These are phyloP conservation scores for Mycena capillaripes DNA, from an alignment of 768 basidiomycete genomes.

Conservation along the genomic window DNA sequence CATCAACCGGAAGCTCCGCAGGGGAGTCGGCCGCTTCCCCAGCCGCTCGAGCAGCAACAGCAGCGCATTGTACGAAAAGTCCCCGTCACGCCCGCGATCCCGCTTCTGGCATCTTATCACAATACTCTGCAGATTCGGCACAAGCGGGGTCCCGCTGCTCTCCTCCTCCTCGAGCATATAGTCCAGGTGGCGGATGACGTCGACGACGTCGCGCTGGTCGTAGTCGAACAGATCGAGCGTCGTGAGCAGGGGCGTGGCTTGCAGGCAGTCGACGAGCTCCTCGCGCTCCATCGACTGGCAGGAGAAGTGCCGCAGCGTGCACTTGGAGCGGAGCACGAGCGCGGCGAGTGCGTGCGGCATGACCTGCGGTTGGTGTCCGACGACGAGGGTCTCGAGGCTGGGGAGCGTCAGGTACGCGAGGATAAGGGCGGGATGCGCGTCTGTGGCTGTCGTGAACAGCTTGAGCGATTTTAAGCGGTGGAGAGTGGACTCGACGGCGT, in stretches of 20 bases:
- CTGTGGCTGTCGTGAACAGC: not conserved
- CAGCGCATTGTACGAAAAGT: constrained; percentile 18
- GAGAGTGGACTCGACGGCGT: not conserved
- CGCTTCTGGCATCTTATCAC: not conserved
- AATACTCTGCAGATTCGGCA: constrained; percentile 10
- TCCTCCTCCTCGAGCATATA: not conserved
- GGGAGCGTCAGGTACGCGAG: constrained; percentile 1
- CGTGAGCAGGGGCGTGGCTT: not conserved
- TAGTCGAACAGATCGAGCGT: constrained; percentile 15
- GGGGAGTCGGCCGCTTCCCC: not conserved
- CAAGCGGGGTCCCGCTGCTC: not conserved
- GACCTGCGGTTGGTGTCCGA: not conserved
- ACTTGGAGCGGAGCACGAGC: not conserved
- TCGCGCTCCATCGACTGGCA: not conserved
- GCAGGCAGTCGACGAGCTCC: not conserved
- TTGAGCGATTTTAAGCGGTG: constrained; percentile 8
- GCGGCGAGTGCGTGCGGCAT: not conserved
- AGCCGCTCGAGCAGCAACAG: not conserved
- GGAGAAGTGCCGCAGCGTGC: not conserved
- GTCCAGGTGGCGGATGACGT: constrained; percentile 12
- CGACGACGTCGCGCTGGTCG: constrained; percentile 1
- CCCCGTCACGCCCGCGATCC: not conserved
- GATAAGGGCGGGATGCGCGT: not conserved
- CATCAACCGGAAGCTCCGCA: not conserved
- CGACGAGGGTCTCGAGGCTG: not conserved